Evolutionary conservation across 1,139 yeast genomes (phyloP), one percentile per base, ranked within the genome.

Genomic region (Nakaseomyces delphensis): DNA sequence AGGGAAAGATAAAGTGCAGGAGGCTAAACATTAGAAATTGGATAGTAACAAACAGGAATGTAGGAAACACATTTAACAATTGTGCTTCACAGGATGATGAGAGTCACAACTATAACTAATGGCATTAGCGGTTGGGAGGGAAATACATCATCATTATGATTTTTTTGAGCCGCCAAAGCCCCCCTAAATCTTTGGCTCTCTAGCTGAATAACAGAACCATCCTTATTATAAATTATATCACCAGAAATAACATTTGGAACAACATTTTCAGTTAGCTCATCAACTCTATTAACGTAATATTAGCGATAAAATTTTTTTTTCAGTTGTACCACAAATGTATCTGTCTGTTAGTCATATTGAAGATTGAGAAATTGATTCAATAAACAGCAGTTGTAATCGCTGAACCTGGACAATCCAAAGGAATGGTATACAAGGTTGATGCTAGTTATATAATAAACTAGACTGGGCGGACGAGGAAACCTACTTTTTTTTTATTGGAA

Each of bases 381-480:
- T n/a, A n/a, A n/a, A n/a, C n/a, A n/a, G n/a, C n/a, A n/a, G n/a
- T n/a, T n/a, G n/a, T n/a, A n/a, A n/a, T n/a, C 79, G 96, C 96
- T 73, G 86, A 86, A 77, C 86, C 96, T 62, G 87, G 95, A 96
- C 96, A 87, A 73, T 86, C 96, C 71, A 84, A 89, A 62, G 87
- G 77, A 80, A 96, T 96, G 54, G 95, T 95, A 59, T 96, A 96
- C 66, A 87, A 76, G 51, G 87, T 76, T 58, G 96, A 96, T 63
- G 96, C 96, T 65, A 94, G 86, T 72, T 87, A 96, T 96, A 87
- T 87, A 65, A 87, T 96, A 79, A 87, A 87, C 73, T 87, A 96
- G 67, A 87, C 86, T 53, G 96, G 96, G 70, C 96, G 96, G 53
- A 87, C 84, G 65, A 87, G 87, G 76, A 85, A 87, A 83, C 62